phyloP scores from a whole-genome alignment of 2,329 filamentous ascomycete species.

The Paraphaeosphaeria sporulosa region DNA sequence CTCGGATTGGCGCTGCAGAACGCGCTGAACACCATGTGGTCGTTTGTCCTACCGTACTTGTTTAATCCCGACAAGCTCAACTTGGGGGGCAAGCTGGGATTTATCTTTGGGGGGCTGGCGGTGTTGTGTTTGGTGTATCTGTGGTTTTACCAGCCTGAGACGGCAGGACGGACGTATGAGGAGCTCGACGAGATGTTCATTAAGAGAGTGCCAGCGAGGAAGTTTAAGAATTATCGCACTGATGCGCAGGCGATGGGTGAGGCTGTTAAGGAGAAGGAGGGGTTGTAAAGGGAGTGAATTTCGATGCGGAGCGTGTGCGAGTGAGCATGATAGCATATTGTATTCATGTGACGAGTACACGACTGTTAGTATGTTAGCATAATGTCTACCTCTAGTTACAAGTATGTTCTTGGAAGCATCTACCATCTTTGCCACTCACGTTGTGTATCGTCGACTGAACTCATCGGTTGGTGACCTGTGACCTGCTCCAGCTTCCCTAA shows the following conservation, averaged over 20 bases:
- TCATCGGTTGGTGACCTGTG: too few species aligned
- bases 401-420: too few species aligned
- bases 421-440: too few species aligned
- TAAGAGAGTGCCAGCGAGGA: conserved; percentile 33
- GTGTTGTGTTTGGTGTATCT: conserved; percentile 79
- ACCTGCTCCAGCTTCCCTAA: neutral
- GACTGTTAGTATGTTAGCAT: too few species aligned
- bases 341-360: neutral
- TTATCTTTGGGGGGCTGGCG: conserved; percentile 84
- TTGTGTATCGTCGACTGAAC: too few species aligned
- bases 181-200: conserved; percentile 85
- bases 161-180: conserved; percentile 77
- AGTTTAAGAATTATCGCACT: conserved; percentile 25
- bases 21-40: conserved; percentile 45
- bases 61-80: conserved; percentile 50
- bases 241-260: conserved; percentile 24
- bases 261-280: conserved; percentile 26
- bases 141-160: conserved; percentile 80
- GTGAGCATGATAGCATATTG: neutral
- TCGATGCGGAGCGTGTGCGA: neutral
- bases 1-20: conserved; percentile 49
- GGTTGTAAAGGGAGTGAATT: neutral
- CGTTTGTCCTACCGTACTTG: conserved; percentile 49
- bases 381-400: too few species aligned
- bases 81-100: conserved; percentile 82